These are phyloP conservation scores for Syzygium aqueum DNA, from an alignment of 345 rosid genomes.

Conservation along the genomic window DNA sequence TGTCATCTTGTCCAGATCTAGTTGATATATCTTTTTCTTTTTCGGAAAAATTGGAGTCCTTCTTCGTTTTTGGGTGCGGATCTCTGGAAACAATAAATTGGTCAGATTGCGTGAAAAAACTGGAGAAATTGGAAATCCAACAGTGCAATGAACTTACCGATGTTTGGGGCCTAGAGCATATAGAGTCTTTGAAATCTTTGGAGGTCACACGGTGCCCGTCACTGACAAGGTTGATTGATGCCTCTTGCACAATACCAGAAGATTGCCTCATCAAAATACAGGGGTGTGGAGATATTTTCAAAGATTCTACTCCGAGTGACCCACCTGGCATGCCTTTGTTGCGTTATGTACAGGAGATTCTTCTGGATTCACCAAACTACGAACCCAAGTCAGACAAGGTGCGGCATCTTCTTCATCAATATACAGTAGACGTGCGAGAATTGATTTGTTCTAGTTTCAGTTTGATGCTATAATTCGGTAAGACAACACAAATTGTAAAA, in stretches of 20 bases:
- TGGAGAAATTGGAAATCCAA: not conserved
- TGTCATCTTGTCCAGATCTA: not conserved
- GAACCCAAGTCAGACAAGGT: not conserved
- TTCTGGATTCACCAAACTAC: not conserved
- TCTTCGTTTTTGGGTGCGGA: not conserved
- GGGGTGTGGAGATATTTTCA: not conserved
- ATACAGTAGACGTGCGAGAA: not conserved
- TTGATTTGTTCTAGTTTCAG: not conserved
- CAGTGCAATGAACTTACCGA: not conserved
- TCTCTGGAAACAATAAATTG: not conserved
- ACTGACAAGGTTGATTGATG: not conserved
- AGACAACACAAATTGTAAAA: too few relatives aligned
- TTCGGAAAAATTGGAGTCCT: not conserved
- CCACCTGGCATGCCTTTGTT: not conserved
- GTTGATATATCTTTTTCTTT: not conserved
- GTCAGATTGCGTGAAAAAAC: not conserved
- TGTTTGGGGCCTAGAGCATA: not conserved
- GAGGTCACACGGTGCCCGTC: not conserved
- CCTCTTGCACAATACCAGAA: not conserved
- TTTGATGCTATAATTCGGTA: too few relatives aligned
- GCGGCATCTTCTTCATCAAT: not conserved
- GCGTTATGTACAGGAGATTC: not conserved
- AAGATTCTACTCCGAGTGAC: not conserved
- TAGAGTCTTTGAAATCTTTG: not conserved
- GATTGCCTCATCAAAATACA: not conserved